phyloP scores from a whole-genome alignment of 2,329 filamentous ascomycete species.

The Aspergillus latus region DNA sequence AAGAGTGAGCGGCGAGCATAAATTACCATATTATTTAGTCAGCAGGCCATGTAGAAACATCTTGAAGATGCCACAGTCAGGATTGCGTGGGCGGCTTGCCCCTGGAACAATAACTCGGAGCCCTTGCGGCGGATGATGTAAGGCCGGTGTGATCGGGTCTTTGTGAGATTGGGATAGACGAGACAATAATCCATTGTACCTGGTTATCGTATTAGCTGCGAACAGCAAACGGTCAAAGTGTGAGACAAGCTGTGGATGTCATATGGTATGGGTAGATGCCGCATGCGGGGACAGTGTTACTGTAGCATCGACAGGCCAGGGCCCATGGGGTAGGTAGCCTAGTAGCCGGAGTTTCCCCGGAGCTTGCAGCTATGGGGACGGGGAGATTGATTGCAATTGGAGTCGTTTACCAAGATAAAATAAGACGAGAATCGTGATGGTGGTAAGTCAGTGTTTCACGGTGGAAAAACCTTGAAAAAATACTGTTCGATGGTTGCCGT shows the following conservation, averaged over 20 bases:
- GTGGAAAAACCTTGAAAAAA: not conserved
- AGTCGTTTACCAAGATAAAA: not conserved
- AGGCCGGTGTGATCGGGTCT: not conserved
- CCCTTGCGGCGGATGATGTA: not conserved
- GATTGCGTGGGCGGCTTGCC: not conserved
- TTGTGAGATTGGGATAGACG: not conserved
- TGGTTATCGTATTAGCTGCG: not conserved
- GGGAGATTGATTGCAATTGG: not conserved
- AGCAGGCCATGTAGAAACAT: not conserved
- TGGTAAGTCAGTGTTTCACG: no score
- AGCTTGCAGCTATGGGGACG: not conserved
- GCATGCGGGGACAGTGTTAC: constrained; percentile 4
- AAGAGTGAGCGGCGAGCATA: no score
- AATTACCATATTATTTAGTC: no score
- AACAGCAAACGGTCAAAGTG: not conserved
- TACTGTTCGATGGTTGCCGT: not conserved
- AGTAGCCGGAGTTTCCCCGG: not conserved
- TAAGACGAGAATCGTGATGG: no score
- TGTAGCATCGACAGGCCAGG: not conserved
- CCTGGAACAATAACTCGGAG: not conserved
- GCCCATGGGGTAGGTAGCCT: not conserved
- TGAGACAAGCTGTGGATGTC: not conserved
- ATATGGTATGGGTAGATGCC: no score
- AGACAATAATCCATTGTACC: not conserved
- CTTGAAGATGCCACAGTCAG: not conserved